Evolutionary conservation across 768 basidiomycete species (phyloP).

Genomic region (Lentinula raphanica): DNA sequence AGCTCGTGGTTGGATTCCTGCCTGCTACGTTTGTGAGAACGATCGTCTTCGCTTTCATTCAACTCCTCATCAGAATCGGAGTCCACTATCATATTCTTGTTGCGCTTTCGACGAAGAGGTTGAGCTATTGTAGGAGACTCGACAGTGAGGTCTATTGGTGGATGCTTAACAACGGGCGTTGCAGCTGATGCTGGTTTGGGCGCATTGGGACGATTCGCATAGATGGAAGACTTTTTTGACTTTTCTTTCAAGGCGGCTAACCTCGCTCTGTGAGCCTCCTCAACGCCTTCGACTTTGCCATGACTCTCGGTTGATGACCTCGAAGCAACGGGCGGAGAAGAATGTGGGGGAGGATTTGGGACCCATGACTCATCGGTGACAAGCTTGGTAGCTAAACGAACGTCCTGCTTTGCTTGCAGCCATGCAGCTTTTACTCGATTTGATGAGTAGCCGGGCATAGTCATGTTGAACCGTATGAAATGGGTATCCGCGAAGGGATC

Average conservation of each 20-base stretch:
- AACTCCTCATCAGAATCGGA: constrained; percentile 56
- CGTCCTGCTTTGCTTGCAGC: constrained; percentile 56
- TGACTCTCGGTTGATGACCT: constrained; percentile 26
- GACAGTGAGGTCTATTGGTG: constrained; percentile 30
- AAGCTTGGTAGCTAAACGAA: constrained; percentile 52
- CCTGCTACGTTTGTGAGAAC: constrained; percentile 23
- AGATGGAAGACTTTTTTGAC: constrained; percentile 79
- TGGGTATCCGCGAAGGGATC: constrained; percentile 24
- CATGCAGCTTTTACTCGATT: constrained; percentile 59
- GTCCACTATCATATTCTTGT: constrained; percentile 56
- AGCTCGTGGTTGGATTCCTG: constrained; percentile 36
- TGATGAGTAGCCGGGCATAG: constrained; percentile 47
- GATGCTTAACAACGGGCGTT: constrained; percentile 34
- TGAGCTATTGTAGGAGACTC: constrained; percentile 29
- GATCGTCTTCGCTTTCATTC: constrained; percentile 43
- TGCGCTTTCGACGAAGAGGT: constrained; percentile 47
- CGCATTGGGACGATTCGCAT: constrained; percentile 57
- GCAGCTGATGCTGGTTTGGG: constrained; percentile 30
- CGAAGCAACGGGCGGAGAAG: constrained; percentile 21
- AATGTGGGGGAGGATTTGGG: constrained; percentile 17
- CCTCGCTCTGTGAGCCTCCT: constrained; percentile 66
- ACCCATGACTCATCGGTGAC: constrained; percentile 56
- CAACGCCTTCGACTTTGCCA: constrained; percentile 67
- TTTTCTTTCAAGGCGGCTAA: constrained; percentile 65
- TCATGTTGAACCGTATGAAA: constrained; percentile 59